These are phyloP conservation scores for Sarocladium kiliense DNA, from an alignment of 2,329 filamentous ascomycete genomes.

Conservation along the genomic window DNA sequence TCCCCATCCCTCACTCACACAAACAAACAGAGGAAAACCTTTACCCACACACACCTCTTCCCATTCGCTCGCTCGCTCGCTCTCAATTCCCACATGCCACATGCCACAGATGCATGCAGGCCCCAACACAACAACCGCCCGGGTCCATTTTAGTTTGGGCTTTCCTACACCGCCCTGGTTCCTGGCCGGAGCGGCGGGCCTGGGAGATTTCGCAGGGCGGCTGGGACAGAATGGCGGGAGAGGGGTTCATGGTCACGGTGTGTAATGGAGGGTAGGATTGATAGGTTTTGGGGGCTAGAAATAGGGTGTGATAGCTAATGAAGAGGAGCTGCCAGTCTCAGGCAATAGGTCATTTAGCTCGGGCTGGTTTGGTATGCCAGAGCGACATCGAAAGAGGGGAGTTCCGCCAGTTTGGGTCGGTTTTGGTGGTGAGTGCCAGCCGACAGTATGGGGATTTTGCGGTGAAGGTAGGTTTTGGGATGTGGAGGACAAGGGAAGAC, in stretches of 20 bases:
- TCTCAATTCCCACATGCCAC: constrained; percentile 1
- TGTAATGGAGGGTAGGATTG: neutral
- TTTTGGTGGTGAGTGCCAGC: neutral
- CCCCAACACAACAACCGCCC: neutral
- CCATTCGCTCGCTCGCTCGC: no score
- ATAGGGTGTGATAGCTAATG: neutral
- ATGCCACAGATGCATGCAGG: constrained; percentile 7
- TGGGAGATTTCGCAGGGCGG: neutral
- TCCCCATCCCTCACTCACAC: no score
- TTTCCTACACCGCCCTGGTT: constrained; percentile 5
- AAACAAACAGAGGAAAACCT: neutral
- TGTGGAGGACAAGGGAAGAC: neutral
- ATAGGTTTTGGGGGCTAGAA: neutral
- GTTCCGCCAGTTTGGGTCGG: neutral
- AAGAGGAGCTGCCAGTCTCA: neutral
- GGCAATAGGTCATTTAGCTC: neutral
- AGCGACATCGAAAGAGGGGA: neutral
- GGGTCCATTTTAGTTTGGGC: neutral
- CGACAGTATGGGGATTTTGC: neutral
- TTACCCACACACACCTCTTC: constrained; percentile 5
- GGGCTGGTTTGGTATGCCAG: neutral
- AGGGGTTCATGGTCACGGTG: neutral
- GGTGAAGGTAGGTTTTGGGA: neutral
- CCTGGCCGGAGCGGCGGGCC: constrained; percentile 1
- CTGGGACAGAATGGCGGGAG: neutral